phyloP scores from a whole-genome alignment of 2,329 filamentous ascomycete genomes.

The Venturia asperata region DNA sequence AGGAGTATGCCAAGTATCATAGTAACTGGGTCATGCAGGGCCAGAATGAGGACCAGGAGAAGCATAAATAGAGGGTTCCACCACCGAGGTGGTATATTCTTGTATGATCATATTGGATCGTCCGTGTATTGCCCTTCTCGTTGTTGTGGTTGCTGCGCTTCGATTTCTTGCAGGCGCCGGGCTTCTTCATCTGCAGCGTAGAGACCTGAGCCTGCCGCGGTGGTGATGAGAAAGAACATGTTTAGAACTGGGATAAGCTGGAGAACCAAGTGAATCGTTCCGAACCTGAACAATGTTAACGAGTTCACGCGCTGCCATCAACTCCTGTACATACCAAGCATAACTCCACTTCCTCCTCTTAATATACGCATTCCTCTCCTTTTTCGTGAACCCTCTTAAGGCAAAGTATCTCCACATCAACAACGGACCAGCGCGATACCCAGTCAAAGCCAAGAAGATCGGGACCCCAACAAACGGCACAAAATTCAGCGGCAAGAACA shows the following conservation, averaged over 20 bases:
- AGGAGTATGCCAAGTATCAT: conserved; percentile 41
- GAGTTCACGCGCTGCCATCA: background rate
- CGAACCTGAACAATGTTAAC: conserved; percentile 51
- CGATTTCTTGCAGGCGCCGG: conserved; percentile 16
- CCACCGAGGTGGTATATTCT: background rate
- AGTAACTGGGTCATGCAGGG: conserved; percentile 34
- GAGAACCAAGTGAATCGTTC: conserved; percentile 72
- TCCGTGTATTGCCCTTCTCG: conserved; percentile 6
- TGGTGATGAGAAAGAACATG: conserved; percentile 92
- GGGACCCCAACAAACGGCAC: conserved; percentile 77
- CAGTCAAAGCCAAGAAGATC: conserved; percentile 80
- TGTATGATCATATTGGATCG: conserved; percentile 13
- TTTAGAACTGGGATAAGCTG: conserved; percentile 84
- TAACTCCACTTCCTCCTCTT: conserved; percentile 69
- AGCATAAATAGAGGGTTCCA: conserved; percentile 26
- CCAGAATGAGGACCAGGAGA: conserved; percentile 34
- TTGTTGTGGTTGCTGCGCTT: background rate
- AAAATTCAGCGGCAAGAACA: conserved; percentile 66
- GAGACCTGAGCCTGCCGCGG: conserved; percentile 73
- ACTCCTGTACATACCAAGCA: conserved; percentile 55
- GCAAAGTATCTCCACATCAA: conserved; percentile 89
- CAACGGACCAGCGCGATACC: conserved; percentile 77
- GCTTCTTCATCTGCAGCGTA: conserved; percentile 78
- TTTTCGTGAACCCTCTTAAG: conserved; percentile 65
- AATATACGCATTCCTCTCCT: conserved; percentile 65